A percentile compares a stretch with the other conserved stretches of the same genome.
Conservation (phyloP, 1,139 yeast species). For the Yamadazyma diddensiae region DNA sequence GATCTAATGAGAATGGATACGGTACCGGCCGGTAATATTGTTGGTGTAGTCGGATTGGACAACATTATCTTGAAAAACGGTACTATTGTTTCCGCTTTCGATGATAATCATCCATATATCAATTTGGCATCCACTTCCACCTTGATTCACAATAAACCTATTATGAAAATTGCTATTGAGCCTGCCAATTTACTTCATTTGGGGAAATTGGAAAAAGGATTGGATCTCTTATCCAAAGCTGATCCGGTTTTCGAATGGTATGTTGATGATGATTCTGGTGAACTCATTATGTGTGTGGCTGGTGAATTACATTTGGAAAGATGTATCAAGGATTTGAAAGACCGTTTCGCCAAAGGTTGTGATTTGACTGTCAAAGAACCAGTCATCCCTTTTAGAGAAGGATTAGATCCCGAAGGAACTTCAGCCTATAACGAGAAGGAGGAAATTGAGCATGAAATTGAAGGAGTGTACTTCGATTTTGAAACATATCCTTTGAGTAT, state of each 20-base stretch:
- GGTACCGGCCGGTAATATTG: conserved; percentile 95
- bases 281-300: conserved; percentile 88
- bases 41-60: conserved; percentile 90
- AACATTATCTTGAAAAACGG: conserved; percentile 83
- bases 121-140: conserved; percentile 63
- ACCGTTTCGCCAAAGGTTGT: conserved; percentile 82
- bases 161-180: conserved; percentile 90
- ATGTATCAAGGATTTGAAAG: conserved; percentile 83
- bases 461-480: conserved; percentile 48
- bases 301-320: conserved; percentile 93
- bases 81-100: conserved; percentile 52
- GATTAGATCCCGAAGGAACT: conserved; percentile 40
- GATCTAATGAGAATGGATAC: conserved; percentile 73
- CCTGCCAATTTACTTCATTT: conserved; percentile 85
- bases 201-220: conserved; percentile 72
- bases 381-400: conserved; percentile 91
- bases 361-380: conserved; percentile 88
- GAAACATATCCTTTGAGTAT: conserved; percentile 59
- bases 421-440: conserved; percentile 18
- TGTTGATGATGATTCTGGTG: conserved; percentile 81
- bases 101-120: conserved; percentile 55
- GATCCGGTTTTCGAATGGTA: conserved; percentile 92
- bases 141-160: conserved; percentile 69
- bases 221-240: conserved; percentile 75
- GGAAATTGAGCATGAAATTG: conserved; percentile 28